Base-by-base conservation (phyloP, 2,329 filamentous ascomycete species). In the Colletotrichum melonis region DNA sequence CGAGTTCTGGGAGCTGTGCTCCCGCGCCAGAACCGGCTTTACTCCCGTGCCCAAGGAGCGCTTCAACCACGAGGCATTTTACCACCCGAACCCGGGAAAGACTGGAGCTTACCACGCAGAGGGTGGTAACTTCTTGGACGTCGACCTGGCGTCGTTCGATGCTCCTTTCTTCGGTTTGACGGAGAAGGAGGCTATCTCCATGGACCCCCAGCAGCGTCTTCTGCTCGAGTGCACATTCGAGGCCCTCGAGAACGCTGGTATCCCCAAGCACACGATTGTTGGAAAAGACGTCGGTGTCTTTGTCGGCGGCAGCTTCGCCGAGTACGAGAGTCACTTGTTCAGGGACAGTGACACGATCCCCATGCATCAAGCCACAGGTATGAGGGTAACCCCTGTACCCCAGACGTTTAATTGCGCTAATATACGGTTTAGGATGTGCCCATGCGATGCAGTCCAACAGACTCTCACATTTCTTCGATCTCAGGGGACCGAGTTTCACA, bases 161-260 rank as follows among this genome's bases (percentile, higher is more conserved):
- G 87, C 87, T 0, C 84, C 86, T 0, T 89, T 89, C 76, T 89
- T 89, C 77, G 84, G 84, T 57, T 79, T 88, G n/a, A 87, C 86
- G 0, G 82, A 85, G 73, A 85, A 86, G 74, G 86, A 89, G 77
- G 87, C 85, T 32, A 81, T 81, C 60, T 85, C 86, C 0, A 87
- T 89, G 85, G 88, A 90, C 62, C 88, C 88, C 0, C 88, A 89
- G 73, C 87, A 89, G 70, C 82, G 88, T 1, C 80, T 88, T 24
- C 81, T 88, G 8, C 81, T 89, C 1, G 88, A 90, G 77, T 88
- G 86, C 72, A 85, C 86, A 0, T 90, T 87, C 72, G 88, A 90
- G 77, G 87, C 87, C 0, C 80, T 90, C 11, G 88, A 90, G 75
- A 88, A 85, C 69, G 87, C 87, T 1, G 88, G 87, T 9, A 81